Evolutionary conservation across 345 rosid genomes (phyloP), one percentile per base, ranked within the genome.

Genomic region (Eutrema heterophyllum): DNA sequence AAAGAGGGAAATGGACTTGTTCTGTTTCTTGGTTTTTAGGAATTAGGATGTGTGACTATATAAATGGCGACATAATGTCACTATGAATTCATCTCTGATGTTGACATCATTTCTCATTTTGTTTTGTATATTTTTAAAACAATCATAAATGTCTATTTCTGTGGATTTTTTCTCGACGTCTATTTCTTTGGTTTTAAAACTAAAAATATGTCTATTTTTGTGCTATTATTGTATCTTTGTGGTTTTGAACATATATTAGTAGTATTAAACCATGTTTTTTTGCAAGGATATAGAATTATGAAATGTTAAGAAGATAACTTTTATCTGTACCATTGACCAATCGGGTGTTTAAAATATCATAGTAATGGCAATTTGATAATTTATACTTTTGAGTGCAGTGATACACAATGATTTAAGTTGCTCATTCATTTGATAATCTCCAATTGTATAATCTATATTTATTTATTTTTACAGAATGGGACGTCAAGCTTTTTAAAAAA

Each of bases 31-130:
- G n/a, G n/a, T n/a, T n/a, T n/a, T n/a, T 45, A 36, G 41, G 66
- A 73, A 43, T 53, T 3, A 11, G 43, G 57, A 55, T 64, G 14
- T 9, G 32, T 57, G 27, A 38, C 9, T 67, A 0, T 67, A 59
- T 18, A 15, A 21, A 57, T 75, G 79, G 32, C 73, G 3, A 59
- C 3, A 60, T 51, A 50, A 52, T 75, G 73, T 75, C 41, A 64
- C 41, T 39, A 74, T 66, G 24, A 6, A 29, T 66, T 56, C 39
- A 41, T 50, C 38, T 30, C 5, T 16, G 59, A 74, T 67, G 78
- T 67, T 74, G 63, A 74, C 79, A 67, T 75, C 39, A 41, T 67
- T 59, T 67, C 48, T 33, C 55, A 52, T 62, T 44, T 46, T 5
- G 4, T 24, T n/a, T 7, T 10, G 5, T 30, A 30, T 30, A 29